phyloP scores from a whole-genome alignment of 2,329 filamentous ascomycete species.

The Dothidotthia symphoricarpi region DNA sequence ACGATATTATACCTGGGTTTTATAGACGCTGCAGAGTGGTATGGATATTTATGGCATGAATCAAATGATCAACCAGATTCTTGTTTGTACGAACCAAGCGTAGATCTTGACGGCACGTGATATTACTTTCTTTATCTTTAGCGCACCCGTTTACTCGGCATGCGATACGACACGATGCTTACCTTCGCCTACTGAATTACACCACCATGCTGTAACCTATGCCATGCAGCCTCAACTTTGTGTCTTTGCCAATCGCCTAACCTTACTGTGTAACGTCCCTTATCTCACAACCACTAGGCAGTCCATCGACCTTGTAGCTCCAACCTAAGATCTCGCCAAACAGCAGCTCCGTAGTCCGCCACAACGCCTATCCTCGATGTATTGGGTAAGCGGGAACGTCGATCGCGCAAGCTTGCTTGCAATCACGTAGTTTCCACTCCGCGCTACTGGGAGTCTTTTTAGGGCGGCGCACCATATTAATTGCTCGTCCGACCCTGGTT shows the following conservation, averaged over 20 bases:
- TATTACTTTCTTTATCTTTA: too few relatives aligned
- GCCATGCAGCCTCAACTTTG: too few relatives aligned
- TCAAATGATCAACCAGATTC: constrained; percentile 3
- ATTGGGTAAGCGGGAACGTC: constrained; percentile 12
- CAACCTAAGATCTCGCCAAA: background rate
- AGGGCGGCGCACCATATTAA: background rate
- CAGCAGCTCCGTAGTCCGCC: background rate
- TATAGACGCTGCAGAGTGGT: constrained; percentile 19
- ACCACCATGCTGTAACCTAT: too few relatives aligned
- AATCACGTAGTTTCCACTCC: too few relatives aligned
- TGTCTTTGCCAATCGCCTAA: background rate
- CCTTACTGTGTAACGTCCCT: background rate
- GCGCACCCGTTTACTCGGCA: too few relatives aligned
- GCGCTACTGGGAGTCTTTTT: too few relatives aligned
- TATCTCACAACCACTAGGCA: background rate
- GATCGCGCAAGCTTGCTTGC: constrained; percentile 8
- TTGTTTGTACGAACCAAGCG: background rate
- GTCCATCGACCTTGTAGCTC: background rate
- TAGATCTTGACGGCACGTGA: too few relatives aligned
- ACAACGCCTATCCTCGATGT: background rate
- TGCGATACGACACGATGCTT: too few relatives aligned
- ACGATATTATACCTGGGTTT: constrained; percentile 5
- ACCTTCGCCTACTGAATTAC: too few relatives aligned
- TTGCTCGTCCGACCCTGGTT: background rate
- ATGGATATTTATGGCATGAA: constrained; percentile 9